These are phyloP conservation scores for Paxillus ammoniavirescens DNA, from an alignment of 768 basidiomycete genomes.

Conservation along the genomic window DNA sequence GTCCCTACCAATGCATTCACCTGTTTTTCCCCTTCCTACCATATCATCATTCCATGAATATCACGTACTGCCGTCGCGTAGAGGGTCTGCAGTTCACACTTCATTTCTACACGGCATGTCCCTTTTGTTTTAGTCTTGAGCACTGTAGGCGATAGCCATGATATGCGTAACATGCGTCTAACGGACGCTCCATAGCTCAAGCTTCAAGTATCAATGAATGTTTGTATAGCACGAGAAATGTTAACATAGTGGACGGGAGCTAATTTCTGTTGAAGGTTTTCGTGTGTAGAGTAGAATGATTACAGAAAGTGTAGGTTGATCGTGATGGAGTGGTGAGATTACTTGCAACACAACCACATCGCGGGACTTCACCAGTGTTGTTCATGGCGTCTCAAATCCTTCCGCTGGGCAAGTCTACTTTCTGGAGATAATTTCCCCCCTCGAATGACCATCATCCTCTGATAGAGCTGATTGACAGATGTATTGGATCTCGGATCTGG, in stretches of 20 bases:
- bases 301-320: slow-evolving; percentile 3
- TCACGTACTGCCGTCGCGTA: slow-evolving; percentile 14
- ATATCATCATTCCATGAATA: slow-evolving; percentile 20
- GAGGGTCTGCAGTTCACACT: slow-evolving; percentile 12
- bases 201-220: slow-evolving; percentile 20
- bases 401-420: slow-evolving; percentile 64
- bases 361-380: not conserved
- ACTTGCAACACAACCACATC: not conserved
- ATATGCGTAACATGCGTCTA: slow-evolving; percentile 29
- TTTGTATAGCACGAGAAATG: slow-evolving; percentile 17
- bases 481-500: slow-evolving; percentile 96
- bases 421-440: not conserved
- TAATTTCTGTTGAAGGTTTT: slow-evolving; percentile 10
- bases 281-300: slow-evolving; percentile 5
- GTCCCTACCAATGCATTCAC: slow-evolving; percentile 2
- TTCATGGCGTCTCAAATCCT: slow-evolving; percentile 91
- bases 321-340: not conserved
- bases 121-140: slow-evolving; percentile 21
- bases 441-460: not conserved
- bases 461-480: slow-evolving; percentile 92
- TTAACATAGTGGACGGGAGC: slow-evolving; percentile 18
- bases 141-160: slow-evolving; percentile 16
- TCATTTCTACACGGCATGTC: slow-evolving; percentile 11
- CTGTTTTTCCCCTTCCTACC: slow-evolving; percentile 8
- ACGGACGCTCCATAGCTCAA: slow-evolving; percentile 30